These are phyloP conservation scores for Westerdykella ornata DNA, from an alignment of 2,329 filamentous ascomycete species.

Conservation along the genomic window DNA sequence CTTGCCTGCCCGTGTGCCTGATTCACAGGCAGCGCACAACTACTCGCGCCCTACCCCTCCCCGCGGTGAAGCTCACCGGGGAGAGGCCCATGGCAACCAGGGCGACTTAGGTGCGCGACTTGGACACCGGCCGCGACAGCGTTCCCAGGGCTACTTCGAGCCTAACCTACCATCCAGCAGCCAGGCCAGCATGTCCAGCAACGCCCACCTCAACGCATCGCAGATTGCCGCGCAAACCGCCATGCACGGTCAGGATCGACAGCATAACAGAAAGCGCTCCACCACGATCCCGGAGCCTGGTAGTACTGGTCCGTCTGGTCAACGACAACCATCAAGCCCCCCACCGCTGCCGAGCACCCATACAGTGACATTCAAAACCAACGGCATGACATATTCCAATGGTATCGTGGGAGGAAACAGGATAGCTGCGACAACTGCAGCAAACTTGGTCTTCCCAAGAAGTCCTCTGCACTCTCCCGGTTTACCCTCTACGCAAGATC, in stretches of 20 bases:
- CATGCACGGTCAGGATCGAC: conserved; percentile 57
- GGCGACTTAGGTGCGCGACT: conserved; percentile 30
- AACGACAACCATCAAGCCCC: conserved; percentile 46
- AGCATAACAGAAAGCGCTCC: conserved; percentile 58
- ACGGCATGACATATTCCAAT: conserved; percentile 51
- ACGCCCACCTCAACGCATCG: conserved; percentile 52
- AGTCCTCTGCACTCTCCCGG: conserved; percentile 47
- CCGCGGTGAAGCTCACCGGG: conserved; percentile 24
- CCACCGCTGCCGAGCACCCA: conserved; percentile 41
- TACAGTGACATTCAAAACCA: conserved; percentile 37
- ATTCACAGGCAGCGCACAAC: conserved; percentile 29
- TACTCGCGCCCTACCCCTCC: conserved; percentile 25
- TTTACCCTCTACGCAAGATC: conserved; percentile 19
- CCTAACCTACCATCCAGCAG: conserved; percentile 61
- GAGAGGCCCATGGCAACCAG: conserved; percentile 31
- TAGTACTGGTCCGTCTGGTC: conserved; percentile 19
- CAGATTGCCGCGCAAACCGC: conserved; percentile 76
- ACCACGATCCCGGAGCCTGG: conserved; percentile 61
- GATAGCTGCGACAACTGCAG: conserved; percentile 62
- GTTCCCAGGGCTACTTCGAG: conserved; percentile 71
- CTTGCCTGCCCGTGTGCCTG: conserved; percentile 27
- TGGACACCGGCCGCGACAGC: conserved; percentile 58
- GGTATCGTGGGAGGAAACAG: conserved; percentile 55
- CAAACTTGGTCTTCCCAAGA: conserved; percentile 66
- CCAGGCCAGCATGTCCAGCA: conserved; percentile 43